Evolutionary conservation across 352 stramenopile species (phyloP), one percentile per base, ranked within the genome.

Genomic region (Phytophthora uliginosa): DNA sequence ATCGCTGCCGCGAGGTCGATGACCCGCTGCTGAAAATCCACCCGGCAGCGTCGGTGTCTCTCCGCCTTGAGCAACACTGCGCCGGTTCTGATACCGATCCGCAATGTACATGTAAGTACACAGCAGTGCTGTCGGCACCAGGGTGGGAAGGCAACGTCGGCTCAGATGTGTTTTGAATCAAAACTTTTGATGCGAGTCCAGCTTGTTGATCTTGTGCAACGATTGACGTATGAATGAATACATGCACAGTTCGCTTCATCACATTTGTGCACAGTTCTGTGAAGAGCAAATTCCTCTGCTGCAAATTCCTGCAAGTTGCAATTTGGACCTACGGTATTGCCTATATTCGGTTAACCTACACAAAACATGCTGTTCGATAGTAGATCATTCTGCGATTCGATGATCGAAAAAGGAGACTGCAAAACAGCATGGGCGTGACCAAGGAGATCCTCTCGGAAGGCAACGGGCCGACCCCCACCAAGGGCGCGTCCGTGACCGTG

Each of bases 401-500:
- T n/a, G n/a, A 51, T 48, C 17, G 2, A 61, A 63, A 24, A 63
- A 42, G 36, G 36, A 42, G 34, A 42, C 36, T 13, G 4, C 38
- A 45, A 45, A 17, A 45, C 38, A 45, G 38, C 33, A 89, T 94
- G 87, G 87, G 85, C 53, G 77, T 91, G 57, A 89, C 77, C 26
- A 95, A 94, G 76, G 78, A 88, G 34, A 74, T 93, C 40, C 20
- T 92, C 4, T 64, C 74, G 53, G 76, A 82, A 56, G 89, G 89
- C 59, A 74, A 81, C 64, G 89, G 89, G 51, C 63, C 78, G 54
- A 86, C 58, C 53, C 88, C 89, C 26, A 63, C 79, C 22, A 90
- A 83, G 47, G 89, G 87, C 60, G 71, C 77, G 47, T 91, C 70
- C 2, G 90, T 96, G 45, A 96, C 86, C 33, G 86, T 95, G 50